Conservation (phyloP, 2,329 filamentous ascomycete genomes). For the Botrytis squamosa region DNA sequence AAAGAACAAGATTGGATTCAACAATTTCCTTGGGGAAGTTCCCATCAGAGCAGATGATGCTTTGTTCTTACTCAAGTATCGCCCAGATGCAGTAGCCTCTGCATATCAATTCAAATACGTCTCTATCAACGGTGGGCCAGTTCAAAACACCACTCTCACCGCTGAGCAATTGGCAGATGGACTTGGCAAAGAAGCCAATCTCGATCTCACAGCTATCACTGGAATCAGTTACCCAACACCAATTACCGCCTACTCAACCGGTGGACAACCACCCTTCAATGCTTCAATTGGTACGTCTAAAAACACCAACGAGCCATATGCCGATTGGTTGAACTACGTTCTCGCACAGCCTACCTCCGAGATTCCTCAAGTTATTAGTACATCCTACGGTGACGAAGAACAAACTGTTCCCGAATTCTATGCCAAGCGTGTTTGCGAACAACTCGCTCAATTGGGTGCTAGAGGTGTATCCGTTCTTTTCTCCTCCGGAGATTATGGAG, state of each 20-base stretch:
- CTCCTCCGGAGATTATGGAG: slow-evolving; percentile 54
- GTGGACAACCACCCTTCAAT: slow-evolving; percentile 52
- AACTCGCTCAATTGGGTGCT: slow-evolving; percentile 53
- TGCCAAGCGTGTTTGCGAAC: slow-evolving; percentile 52
- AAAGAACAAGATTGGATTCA: slow-evolving; percentile 32
- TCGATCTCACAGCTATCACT: slow-evolving; percentile 56
- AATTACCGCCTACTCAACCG: slow-evolving; percentile 55
- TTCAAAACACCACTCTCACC: slow-evolving; percentile 27
- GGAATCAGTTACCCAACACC: slow-evolving; percentile 54
- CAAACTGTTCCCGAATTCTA: slow-evolving; percentile 53
- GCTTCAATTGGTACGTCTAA: slow-evolving; percentile 42
- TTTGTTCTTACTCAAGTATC: slow-evolving; percentile 29
- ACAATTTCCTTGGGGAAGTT: slow-evolving; percentile 31
- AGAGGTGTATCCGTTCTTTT: slow-evolving; percentile 55
- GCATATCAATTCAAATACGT: slow-evolving; percentile 25
- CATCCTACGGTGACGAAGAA: slow-evolving; percentile 61
- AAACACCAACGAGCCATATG: slow-evolving; percentile 54
- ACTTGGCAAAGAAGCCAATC: slow-evolving; percentile 49
- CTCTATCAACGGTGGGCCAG: slow-evolving; percentile 25
- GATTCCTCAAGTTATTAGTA: slow-evolving; percentile 56
- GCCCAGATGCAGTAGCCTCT: slow-evolving; percentile 26
- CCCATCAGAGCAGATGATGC: slow-evolving; percentile 30
- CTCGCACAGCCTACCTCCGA: slow-evolving; percentile 43
- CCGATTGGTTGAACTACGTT: slow-evolving; percentile 53
- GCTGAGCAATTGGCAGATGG: slow-evolving; percentile 20